phyloP scores from a whole-genome alignment of 2,329 filamentous ascomycete genomes.

The Microascus cirrosus region DNA sequence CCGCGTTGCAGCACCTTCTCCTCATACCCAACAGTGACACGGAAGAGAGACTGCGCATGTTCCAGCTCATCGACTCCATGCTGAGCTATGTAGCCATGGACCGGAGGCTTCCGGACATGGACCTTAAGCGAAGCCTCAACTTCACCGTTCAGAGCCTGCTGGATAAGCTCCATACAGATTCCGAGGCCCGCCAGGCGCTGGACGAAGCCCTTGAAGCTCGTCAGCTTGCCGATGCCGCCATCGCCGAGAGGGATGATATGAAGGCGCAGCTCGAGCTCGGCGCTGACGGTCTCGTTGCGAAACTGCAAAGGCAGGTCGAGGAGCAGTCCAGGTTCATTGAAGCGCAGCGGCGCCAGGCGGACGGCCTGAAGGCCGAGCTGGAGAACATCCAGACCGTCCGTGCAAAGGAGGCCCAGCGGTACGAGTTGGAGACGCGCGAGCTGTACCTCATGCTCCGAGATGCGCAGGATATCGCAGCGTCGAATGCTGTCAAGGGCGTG shows the following conservation, averaged over 20 bases:
- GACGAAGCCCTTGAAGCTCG: constrained; percentile 86
- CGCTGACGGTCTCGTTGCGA: constrained; percentile 85
- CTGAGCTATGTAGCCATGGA: constrained; percentile 99
- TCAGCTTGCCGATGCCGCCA: constrained; percentile 88
- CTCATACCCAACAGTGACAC: constrained; percentile 85
- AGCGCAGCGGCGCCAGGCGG: constrained; percentile 74
- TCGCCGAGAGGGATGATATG: constrained; percentile 95
- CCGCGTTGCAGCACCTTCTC: constrained; percentile 87
- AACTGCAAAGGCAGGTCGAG: constrained; percentile 86
- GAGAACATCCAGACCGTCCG: constrained; percentile 77
- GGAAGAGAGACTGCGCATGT: constrained; percentile 88
- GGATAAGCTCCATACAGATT: constrained; percentile 93
- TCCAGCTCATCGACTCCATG: constrained; percentile 98
- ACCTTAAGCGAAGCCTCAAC: constrained; percentile 93
- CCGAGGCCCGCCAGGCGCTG: constrained; percentile 80
- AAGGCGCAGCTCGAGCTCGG: constrained; percentile 78
- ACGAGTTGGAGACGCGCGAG: constrained; percentile 92
- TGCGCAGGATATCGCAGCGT: constrained; percentile 89
- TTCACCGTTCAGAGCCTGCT: constrained; percentile 93
- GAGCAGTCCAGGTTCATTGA: constrained; percentile 88
- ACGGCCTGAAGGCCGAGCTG: constrained; percentile 79
- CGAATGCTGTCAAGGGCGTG: constrained; percentile 53
- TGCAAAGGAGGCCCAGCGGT: constrained; percentile 83
- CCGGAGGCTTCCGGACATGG: constrained; percentile 86
- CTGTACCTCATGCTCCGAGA: constrained; percentile 97